Base-by-base conservation (phyloP, 1,284 basidiomycete genomes). In the Pterula multifida region DNA sequence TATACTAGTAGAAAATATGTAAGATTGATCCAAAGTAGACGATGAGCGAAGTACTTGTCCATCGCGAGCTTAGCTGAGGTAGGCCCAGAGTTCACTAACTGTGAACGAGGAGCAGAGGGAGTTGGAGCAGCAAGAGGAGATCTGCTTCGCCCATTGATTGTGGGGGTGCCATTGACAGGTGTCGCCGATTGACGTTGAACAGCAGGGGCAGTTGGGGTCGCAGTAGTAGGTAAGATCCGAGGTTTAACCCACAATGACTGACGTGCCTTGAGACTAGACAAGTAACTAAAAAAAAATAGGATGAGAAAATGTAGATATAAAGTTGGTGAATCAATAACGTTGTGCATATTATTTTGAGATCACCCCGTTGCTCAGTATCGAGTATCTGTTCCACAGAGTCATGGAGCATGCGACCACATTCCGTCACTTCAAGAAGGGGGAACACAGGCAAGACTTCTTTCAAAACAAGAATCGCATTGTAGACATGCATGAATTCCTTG, bases 401-500 rank as follows among this genome's bases (percentile, higher is more conserved):
- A 55, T 84, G 75, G 46, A 97, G 71, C 19, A 65, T 68, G 4
- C 71, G 62, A 12, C 85, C 85, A 26, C 71, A 67, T 36, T 67
- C 65, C 15, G 64, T 61, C 36, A 85, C 75, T 17, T 77, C 67
- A 45, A 81, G 76, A 26, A 88, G 61, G 15, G 94, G 94, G 67
- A 93, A 95, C 47, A 86, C 83, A 1, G 88, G 84, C 44, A 94
- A 74, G 26, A 97, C 79, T 62, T 94, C 89, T 58, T 92, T 90
- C 52, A 94, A 72, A 22, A 96, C 82, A 45, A 93, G 78, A 61
- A 96, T 86, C 11, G 89, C 79, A 61, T 97, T 97, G 65, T 93
- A 92, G 51, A 95, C 86, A 60, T 91, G 90, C 86, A 95, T 93
- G 63, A 92, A 96, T 60, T 93, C 91, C 57, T 83, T 82, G 1